phyloP scores from a whole-genome alignment of 1,284 basidiomycete genomes.

The Lignosus rhinocerotis region DNA sequence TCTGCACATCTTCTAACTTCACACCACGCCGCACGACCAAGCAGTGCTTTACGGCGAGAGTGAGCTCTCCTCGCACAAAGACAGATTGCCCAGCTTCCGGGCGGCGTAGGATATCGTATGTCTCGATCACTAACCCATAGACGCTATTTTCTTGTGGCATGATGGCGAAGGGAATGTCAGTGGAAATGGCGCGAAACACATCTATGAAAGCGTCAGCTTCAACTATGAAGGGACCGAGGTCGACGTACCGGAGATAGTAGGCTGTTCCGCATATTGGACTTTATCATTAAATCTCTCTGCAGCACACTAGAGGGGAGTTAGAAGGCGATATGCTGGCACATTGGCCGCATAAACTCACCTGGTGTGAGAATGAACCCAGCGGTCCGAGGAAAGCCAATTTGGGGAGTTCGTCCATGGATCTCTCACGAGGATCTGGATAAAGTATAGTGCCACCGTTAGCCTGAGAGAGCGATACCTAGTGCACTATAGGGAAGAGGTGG shows the following conservation, averaged over 20 bases:
- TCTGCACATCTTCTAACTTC: conserved; percentile 48
- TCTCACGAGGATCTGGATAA: conserved; percentile 2
- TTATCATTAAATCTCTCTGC: conserved; percentile 52
- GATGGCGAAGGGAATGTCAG: conserved; percentile 48
- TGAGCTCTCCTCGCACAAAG: conserved; percentile 60
- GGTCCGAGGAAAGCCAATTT: conserved; percentile 61
- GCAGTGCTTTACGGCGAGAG: conserved; percentile 66
- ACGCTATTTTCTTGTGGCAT: conserved; percentile 79
- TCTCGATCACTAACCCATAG: conserved; percentile 72
- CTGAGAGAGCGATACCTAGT: not conserved
- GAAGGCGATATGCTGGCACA: not conserved
- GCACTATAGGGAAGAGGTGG: too few species aligned
- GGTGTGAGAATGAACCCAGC: conserved; percentile 75
- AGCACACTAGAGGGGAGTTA: conserved; percentile 51
- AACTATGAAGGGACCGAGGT: not conserved
- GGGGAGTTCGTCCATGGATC: conserved; percentile 17
- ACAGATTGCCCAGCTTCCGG: conserved; percentile 39
- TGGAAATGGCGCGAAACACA: conserved; percentile 52
- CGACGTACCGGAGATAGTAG: conserved; percentile 55
- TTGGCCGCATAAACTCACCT: conserved; percentile 43
- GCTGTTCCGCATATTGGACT: conserved; percentile 51
- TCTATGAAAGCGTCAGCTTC: conserved; percentile 39
- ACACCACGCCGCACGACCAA: conserved; percentile 60
- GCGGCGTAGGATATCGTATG: conserved; percentile 61
- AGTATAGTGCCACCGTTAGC: not conserved